Percentiles rank a stretch among this genome's conserved stretches.
Evolutionary conservation across 352 stramenopile genomes (phyloP).

Genomic region (Phytopythium oedochilum): DNA sequence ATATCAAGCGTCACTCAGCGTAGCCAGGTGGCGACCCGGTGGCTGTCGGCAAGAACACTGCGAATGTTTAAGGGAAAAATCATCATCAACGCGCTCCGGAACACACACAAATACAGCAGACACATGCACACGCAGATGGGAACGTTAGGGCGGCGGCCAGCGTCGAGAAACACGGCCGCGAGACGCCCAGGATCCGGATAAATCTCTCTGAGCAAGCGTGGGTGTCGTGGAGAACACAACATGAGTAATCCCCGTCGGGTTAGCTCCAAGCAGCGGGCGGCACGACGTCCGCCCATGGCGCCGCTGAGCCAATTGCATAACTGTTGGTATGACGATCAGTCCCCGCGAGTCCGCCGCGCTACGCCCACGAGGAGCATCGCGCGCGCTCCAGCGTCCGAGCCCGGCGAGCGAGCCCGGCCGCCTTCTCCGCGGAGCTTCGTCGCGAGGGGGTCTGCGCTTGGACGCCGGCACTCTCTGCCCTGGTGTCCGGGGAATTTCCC

Average conservation of each 20-base stretch:
- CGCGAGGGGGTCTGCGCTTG: constrained; percentile 72
- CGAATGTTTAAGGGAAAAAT: constrained; percentile 81
- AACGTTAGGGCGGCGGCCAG: neutral
- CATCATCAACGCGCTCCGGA: constrained; percentile 67
- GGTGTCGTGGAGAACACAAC: constrained; percentile 90
- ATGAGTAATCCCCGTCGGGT: constrained; percentile 91
- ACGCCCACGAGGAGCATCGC: constrained; percentile 13
- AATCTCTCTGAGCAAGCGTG: constrained; percentile 24
- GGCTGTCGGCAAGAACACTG: constrained; percentile 80
- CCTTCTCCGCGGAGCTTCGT: constrained; percentile 63
- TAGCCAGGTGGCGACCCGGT: constrained; percentile 51
- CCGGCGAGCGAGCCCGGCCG: constrained; percentile 3
- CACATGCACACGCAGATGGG: constrained; percentile 7
- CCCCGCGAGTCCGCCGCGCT: constrained; percentile 49
- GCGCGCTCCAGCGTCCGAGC: constrained; percentile 15
- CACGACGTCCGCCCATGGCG: constrained; percentile 51
- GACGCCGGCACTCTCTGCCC: constrained; percentile 84
- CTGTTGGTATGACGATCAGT: constrained; percentile 90
- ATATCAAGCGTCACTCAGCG: constrained; percentile 53
- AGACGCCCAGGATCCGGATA: neutral
- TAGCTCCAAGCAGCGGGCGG: constrained; percentile 68
- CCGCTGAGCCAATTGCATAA: constrained; percentile 90
- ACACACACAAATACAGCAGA: neutral
- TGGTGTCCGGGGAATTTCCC: constrained; percentile 90
- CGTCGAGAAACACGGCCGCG: constrained; percentile 39